Conservation (phyloP, 306 rosid species). For the Canavalia gladiata region DNA sequence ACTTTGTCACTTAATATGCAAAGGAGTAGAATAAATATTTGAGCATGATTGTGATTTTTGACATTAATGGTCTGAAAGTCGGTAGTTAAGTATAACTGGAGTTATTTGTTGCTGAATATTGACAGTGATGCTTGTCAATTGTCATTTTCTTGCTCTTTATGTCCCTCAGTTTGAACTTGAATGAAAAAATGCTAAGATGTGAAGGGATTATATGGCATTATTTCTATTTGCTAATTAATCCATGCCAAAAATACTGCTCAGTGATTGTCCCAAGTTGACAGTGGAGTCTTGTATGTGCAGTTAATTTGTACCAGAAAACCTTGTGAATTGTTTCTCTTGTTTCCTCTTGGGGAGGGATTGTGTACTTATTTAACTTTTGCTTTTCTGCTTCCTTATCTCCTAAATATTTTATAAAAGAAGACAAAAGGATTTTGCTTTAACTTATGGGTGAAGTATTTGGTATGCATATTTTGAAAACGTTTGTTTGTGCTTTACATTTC, state of each 20-base stretch:
- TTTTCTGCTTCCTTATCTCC: conserved; percentile 25
- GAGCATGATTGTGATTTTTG: background rate
- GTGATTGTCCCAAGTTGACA: conserved; percentile 6
- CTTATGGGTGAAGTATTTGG: background rate
- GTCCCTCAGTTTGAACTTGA: conserved; percentile 19
- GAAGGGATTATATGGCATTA: background rate
- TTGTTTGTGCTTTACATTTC: conserved; percentile 8
- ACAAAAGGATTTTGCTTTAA: conserved; percentile 11
- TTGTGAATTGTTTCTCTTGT: background rate
- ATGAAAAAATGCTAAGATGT: conserved; percentile 21
- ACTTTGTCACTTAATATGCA: background rate
- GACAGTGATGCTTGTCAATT: conserved; percentile 15
- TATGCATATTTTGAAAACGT: background rate
- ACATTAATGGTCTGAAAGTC: background rate
- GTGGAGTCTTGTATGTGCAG: background rate
- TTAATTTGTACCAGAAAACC: conserved; percentile 22
- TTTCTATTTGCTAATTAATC: background rate
- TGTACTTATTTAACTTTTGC: background rate
- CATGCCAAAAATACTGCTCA: conserved; percentile 6
- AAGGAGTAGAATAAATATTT: background rate
- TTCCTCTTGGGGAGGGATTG: background rate
- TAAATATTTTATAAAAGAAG: background rate
- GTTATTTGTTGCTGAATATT: conserved; percentile 3
- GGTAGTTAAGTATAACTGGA: background rate
- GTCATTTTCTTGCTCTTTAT: background rate